These are phyloP conservation scores for Polygonum aviculare DNA, from an alignment of 148 eudicot genomes.

Conservation along the genomic window DNA sequence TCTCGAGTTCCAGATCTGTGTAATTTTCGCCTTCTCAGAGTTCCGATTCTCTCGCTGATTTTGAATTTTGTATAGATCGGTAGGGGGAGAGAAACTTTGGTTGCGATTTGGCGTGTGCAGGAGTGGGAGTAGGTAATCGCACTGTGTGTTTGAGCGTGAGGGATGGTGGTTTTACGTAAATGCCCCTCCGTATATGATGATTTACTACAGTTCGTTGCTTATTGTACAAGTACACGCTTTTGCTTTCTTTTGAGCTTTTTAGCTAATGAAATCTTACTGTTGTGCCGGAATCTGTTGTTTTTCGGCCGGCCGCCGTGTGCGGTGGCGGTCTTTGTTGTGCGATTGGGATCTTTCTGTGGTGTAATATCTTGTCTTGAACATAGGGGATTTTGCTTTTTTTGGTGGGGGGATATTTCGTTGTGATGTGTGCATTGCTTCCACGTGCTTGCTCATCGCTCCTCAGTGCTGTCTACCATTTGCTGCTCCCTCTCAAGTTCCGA, in stretches of 20 bases:
- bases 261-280: not conserved
- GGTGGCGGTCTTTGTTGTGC: not conserved
- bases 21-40: not conserved
- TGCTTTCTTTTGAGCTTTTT: not conserved
- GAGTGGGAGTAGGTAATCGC: not conserved
- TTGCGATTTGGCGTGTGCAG: not conserved
- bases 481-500: not conserved
- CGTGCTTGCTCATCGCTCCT: not conserved
- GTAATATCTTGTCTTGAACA: not conserved
- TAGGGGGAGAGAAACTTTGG: not conserved
- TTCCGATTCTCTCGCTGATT: not conserved
- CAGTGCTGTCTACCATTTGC: conserved; percentile 1
- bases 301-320: not conserved
- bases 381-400: not conserved
- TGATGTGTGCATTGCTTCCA: not conserved
- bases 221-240: not conserved
- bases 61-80: not conserved
- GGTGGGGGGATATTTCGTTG: not conserved
- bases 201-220: not conserved
- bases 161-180: not conserved
- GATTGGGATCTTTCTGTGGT: not conserved
- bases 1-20: not conserved
- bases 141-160: not conserved
- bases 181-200: conserved; percentile 1
- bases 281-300: not conserved